Base-by-base conservation (phyloP, 2,329 filamentous ascomycete species). In the Sphaerostilbella broomeana region DNA sequence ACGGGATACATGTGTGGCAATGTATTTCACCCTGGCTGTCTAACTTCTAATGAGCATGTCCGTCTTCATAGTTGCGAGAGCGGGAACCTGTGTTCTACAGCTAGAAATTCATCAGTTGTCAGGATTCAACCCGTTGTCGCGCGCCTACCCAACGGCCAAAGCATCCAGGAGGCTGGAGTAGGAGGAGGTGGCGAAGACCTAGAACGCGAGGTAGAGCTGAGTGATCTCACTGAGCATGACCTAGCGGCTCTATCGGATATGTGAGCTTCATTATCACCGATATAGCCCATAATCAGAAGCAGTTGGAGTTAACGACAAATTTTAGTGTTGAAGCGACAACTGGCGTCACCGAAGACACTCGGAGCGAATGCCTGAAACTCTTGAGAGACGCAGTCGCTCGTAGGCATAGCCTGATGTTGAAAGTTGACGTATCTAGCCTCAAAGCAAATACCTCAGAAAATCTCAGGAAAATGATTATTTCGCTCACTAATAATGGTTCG, bases 1-100 rank as follows among this genome's bases (percentile, higher is more conserved):
- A 79, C 75, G 10, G 87, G 88, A 0, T 90, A 83, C 54, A 70
- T 73, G 39, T 79, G 83, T 35, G 89, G 85, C 2, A 94, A 95
- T 51, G 70, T 69, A 1, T 63, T 69, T 10, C 75, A 84, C 21
- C 59, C 70, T 0, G 88, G 88, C 3, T 92, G 83, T 52, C 63
- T 95, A 18, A 94, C 85, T 0, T 64, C 65, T 0, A 67, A 81
- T 17, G 58, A 72, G 17, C 64, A 67, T 15, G 78, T 77, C 1
- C 77, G 83, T 2, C 68, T 97, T 6, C 90, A 97, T 58, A 94
- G 86, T 53, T 95, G 90, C 50, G 88, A 94, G 53, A 81, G 77
- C 46, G 84, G 80, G 0, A 76, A 73, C 43, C 69, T 72, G 16
- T 87, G 83, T 49, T 53, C 64, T 0, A 63, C 70, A 0, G 67